Evolutionary conservation across 352 stramenopile genomes (phyloP).

Genomic region (Phytophthora pini): DNA sequence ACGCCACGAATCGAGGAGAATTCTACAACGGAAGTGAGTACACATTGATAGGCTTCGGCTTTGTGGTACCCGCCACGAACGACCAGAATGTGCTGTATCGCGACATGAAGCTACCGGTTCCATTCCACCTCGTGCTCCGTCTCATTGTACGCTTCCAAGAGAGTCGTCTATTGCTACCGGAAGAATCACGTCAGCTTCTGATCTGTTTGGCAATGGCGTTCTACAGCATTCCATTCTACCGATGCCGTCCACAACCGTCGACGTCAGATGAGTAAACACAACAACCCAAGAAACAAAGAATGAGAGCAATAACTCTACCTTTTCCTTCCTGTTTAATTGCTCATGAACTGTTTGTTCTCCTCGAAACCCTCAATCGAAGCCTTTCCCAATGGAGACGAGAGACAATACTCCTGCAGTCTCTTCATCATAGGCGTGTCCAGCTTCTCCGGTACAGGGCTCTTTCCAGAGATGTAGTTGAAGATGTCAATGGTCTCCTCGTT

Average conservation of each 20-base stretch:
- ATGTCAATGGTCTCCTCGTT: constrained; percentile 99
- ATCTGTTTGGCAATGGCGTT: constrained; percentile 58
- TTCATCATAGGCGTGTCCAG: constrained; percentile 92
- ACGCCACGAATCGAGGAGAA: constrained; percentile 35
- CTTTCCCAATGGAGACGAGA: constrained; percentile 91
- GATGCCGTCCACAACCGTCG: constrained; percentile 32
- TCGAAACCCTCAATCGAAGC: constrained; percentile 78
- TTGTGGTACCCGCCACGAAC: constrained; percentile 63
- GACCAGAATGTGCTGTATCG: constrained; percentile 58
- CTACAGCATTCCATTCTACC: constrained; percentile 59
- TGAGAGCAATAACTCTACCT: not conserved
- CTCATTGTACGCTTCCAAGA: constrained; percentile 66
- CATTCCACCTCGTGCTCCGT: constrained; percentile 62
- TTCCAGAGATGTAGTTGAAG: constrained; percentile 96
- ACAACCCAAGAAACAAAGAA: not conserved
- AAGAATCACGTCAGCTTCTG: constrained; percentile 58
- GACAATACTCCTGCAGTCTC: constrained; percentile 91
- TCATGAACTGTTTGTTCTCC: constrained; percentile 88
- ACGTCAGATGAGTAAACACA: too few species aligned
- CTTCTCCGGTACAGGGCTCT: constrained; percentile 80
- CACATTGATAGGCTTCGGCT: constrained; percentile 64
- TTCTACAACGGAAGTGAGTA: constrained; percentile 64
- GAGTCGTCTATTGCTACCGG: constrained; percentile 53
- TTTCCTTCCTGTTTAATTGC: constrained; percentile 56
- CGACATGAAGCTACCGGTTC: constrained; percentile 57